phyloP scores from a whole-genome alignment of 2,329 filamentous ascomycete species.

The Endothia cerciana region DNA sequence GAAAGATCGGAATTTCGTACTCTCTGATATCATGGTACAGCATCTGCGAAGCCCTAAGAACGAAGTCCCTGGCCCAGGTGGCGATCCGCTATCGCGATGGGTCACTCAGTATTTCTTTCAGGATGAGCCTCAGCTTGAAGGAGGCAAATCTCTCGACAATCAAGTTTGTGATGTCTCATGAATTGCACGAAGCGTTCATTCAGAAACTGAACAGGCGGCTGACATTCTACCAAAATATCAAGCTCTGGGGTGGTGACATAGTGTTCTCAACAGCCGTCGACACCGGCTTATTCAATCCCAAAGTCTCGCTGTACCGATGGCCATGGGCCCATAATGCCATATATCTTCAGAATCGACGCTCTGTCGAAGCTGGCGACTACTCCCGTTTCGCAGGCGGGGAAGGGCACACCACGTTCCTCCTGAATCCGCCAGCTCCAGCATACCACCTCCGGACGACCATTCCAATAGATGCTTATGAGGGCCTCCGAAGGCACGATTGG shows the following conservation, averaged over 20 bases:
- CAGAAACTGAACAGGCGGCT: background rate
- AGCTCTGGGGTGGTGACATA: background rate
- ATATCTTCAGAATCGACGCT: background rate
- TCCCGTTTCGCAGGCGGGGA: background rate
- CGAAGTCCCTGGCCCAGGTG: background rate
- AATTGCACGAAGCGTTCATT: no score
- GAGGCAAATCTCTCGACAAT: no score
- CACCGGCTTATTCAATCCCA: background rate
- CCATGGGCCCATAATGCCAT: background rate
- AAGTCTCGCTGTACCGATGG: background rate
- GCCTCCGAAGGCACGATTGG: background rate
- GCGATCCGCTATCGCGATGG: background rate
- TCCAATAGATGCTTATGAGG: background rate
- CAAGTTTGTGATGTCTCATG: no score
- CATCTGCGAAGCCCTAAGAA: background rate
- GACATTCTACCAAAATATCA: background rate
- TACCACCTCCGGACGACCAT: background rate
- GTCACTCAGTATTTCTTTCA: background rate
- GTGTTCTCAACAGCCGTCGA: background rate
- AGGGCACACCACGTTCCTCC: background rate
- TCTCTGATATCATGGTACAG: background rate
- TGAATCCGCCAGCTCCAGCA: background rate
- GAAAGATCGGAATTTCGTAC: background rate
- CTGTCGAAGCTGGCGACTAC: background rate
- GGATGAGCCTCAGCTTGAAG: slow-evolving; percentile 1